Conservation (phyloP, 805 yeast genomes). For the Ogataea pignaliae region DNA sequence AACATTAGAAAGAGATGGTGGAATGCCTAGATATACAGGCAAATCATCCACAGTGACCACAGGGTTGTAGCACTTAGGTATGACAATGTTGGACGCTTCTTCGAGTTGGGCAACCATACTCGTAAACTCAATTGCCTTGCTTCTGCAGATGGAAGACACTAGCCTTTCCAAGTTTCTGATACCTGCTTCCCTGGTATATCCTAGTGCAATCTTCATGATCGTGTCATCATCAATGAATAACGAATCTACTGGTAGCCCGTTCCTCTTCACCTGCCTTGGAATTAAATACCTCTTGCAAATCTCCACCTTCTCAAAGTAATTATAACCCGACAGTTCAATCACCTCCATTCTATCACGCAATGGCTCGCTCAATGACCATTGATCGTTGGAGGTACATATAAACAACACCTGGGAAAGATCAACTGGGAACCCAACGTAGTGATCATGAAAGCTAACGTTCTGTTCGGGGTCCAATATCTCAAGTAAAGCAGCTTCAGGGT, state of each 20-base stretch:
- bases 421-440: constrained; percentile 79
- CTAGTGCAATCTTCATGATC: constrained; percentile 56
- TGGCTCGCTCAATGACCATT: constrained; percentile 67
- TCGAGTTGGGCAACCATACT: constrained; percentile 26
- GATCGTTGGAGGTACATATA: constrained; percentile 82
- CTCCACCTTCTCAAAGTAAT: constrained; percentile 66
- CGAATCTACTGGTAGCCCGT: constrained; percentile 50
- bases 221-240: constrained; percentile 49
- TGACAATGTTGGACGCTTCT: constrained; percentile 5
- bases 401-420: constrained; percentile 79
- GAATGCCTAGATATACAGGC: constrained; percentile 62
- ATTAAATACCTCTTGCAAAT: constrained; percentile 66
- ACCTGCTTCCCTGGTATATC: constrained; percentile 82
- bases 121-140: constrained; percentile 70
- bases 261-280: constrained; percentile 68
- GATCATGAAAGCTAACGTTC: constrained; percentile 71
- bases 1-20: constrained; percentile 31
- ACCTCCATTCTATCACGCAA: constrained; percentile 81
- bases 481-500: constrained; percentile 83
- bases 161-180: constrained; percentile 75
- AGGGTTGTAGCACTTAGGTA: constrained; percentile 31
- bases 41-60: constrained; percentile 50
- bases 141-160: constrained; percentile 73
- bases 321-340: constrained; percentile 75
- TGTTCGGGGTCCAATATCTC: constrained; percentile 93